Evolutionary conservation across 768 basidiomycete genomes (phyloP).

Genomic region (Suillus brevipes): DNA sequence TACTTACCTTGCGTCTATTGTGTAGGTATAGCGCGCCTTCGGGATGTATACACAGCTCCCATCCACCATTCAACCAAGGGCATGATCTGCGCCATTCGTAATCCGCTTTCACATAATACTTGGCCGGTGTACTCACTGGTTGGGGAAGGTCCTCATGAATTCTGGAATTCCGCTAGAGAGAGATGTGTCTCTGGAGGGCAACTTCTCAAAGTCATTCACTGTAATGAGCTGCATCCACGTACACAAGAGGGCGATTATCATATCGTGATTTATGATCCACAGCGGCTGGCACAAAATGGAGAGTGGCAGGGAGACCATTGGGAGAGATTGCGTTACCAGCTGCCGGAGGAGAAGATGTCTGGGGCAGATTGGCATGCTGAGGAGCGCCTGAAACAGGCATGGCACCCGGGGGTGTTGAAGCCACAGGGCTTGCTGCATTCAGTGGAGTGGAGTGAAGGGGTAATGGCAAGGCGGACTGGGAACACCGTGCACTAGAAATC

Average conservation of each 20-base stretch:
- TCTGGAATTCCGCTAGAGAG: not conserved
- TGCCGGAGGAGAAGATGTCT: not conserved
- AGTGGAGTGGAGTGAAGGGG: not conserved
- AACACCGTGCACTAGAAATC: not conserved
- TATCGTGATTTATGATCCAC: not conserved
- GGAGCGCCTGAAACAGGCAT: not conserved
- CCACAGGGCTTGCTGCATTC: too few relatives aligned
- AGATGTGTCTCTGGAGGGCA: not conserved
- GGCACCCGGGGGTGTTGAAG: not conserved
- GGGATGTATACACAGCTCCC: conserved; percentile 36
- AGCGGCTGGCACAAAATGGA: not conserved
- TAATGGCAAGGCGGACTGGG: not conserved
- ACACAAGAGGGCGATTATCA: not conserved
- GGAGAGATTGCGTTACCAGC: not conserved
- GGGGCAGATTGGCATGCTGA: not conserved
- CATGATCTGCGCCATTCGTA: not conserved
- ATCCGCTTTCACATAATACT: not conserved
- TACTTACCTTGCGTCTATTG: conserved; percentile 39
- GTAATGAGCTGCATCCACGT: not conserved
- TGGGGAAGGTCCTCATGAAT: not conserved
- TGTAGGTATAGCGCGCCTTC: conserved; percentile 59
- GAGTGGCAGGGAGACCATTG: not conserved
- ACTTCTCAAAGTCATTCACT: not conserved
- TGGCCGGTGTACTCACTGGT: not conserved
- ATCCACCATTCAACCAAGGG: not conserved